Evolutionary conservation across 1,284 basidiomycete genomes (phyloP), one percentile per base, ranked within the genome.

Genomic region (Ceratobasidium sp.): DNA sequence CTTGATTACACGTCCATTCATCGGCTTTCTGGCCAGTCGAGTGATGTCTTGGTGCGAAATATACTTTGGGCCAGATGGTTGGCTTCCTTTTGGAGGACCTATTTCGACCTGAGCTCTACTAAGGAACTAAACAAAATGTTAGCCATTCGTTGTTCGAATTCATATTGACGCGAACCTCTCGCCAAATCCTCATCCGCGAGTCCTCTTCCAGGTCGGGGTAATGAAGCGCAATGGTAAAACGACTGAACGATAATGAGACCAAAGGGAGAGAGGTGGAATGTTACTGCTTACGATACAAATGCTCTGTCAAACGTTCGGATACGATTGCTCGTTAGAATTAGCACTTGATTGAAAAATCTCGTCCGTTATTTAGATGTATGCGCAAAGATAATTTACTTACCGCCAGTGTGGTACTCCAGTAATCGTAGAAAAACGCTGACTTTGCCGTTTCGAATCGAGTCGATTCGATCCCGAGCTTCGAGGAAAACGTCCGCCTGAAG

Each of bases 1-100:
- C 41, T 61, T 61, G 41, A 61, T 61, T 1, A 61, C 59, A 5
- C 59, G 59, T 14, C 59, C 59, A 23, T 61, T 61, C 41, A 61
- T 45, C 5, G 59, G 41, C 59, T 61, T 61, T 18, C 39, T 61
- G 8, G 59, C 39, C 2, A 61, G 59, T 30, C 18, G 45, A 12
- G 23, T 61, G 8, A 61, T 28, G 18, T 61, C 59, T 16, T 61
- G n/a, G 16, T 61, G 59, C 23, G 59, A 61, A 18, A 61, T 61
- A 28, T 45, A 61, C 16, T 61, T 30, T 28, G 59, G 59, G 18
- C 59, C 59, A 16, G 59, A 61, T 9, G 39, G 23, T 26, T 43
- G 28, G n/a, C 41, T 30, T 10, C 23, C 59, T 14, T 30, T 30
- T 26, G 59, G 39, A 26, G 59, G 36, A 14, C 59, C 59, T 12